Base-by-base conservation (phyloP, 257 asterid species). In the Striga asiatica region DNA sequence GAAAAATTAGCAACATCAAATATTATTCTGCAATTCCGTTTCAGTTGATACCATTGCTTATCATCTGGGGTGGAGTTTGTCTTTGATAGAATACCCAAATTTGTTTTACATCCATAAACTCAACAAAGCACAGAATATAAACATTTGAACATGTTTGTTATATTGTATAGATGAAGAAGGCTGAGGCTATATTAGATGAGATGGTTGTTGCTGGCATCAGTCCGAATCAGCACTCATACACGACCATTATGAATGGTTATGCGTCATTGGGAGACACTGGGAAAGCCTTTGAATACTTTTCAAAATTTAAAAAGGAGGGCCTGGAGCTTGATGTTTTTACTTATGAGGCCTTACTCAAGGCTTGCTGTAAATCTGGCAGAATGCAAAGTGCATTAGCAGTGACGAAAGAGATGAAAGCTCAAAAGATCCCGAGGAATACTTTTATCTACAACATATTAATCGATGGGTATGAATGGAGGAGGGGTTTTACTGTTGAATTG, bases 301-400 rank as follows among this genome's bases (percentile, higher is more conserved):
- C 91, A 2, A 92, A 69, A 74, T 53, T 84, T 6, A 88, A 88
- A 70, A 74, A 59, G 4, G 99, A 88, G 64, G 99, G 97, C 31
- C 84, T 92, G 41, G 84, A 84, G 73, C 83, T 92, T 31, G 99
- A 92, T 54, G 92, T 88, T 35, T 92, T 72, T 43, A 78, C 86
- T 1, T 92, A 84, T 2, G 97, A 88, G 79, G 99, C 99, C 41
- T 78, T 92, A 58, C 99, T 92, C 72, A 88, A 88, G 87, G 95
- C 99, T 34, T 92, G 97, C 58, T 92, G 99, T 66, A 92, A 92
- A 77, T 49, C 99, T 32, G 99, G 99, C 74, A 82, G 99, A 80
- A 92, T 92, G 97, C 99, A 92, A 68, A 88, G 99, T 71, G 99
- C 99, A 76, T 73, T 92, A 78, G 97, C 94, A 21, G 94, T 92